Percentiles rank a stretch among this genome's conserved stretches.
Evolutionary conservation across 2,329 filamentous ascomycete genomes (phyloP).

Genomic region (Pseudogymnoascus sp.): DNA sequence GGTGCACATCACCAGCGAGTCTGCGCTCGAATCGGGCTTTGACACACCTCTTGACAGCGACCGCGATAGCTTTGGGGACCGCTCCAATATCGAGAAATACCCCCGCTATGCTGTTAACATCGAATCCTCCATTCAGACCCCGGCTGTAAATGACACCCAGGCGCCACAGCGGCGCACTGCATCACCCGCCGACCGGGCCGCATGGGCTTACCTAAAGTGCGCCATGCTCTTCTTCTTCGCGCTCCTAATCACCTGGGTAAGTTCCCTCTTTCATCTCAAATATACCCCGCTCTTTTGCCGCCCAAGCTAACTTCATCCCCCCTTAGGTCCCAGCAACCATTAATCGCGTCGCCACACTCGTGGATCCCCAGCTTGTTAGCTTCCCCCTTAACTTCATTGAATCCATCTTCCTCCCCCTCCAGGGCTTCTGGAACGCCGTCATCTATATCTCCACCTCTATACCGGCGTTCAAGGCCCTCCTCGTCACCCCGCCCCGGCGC

Average conservation of each 20-base stretch:
- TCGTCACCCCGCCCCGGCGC: not conserved
- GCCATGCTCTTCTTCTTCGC: conserved; percentile 64
- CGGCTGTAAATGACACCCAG: not conserved
- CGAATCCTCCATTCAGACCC: not conserved
- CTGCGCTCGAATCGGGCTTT: conserved; percentile 26
- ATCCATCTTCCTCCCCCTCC: conserved; percentile 64
- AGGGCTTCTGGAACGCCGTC: conserved; percentile 76
- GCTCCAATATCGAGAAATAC: conserved; percentile 11
- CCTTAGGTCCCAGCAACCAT: conserved; percentile 55
- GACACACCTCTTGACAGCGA: conserved; percentile 11
- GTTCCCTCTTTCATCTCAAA: conserved; percentile 65
- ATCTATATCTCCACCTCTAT: conserved; percentile 60
- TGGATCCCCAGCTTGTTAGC: conserved; percentile 43
- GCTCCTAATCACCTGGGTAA: conserved; percentile 66
- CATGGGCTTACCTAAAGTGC: conserved; percentile 62
- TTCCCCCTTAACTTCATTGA: conserved; percentile 56
- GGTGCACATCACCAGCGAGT: conserved; percentile 51
- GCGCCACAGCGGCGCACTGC: not conserved
- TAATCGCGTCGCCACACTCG: conserved; percentile 65
- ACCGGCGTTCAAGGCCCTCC: not conserved
- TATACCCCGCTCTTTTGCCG: conserved; percentile 55
- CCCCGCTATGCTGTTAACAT: conserved; percentile 14
- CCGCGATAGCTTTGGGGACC: not conserved
- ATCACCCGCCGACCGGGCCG: conserved; percentile 46
- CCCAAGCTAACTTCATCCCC: conserved; percentile 43